A percentile compares a stretch with the other conserved stretches of the same genome.
These are phyloP conservation scores for Breviolum minutum DNA, from an alignment of 73 alveolate genomes.

Conservation along the genomic window DNA sequence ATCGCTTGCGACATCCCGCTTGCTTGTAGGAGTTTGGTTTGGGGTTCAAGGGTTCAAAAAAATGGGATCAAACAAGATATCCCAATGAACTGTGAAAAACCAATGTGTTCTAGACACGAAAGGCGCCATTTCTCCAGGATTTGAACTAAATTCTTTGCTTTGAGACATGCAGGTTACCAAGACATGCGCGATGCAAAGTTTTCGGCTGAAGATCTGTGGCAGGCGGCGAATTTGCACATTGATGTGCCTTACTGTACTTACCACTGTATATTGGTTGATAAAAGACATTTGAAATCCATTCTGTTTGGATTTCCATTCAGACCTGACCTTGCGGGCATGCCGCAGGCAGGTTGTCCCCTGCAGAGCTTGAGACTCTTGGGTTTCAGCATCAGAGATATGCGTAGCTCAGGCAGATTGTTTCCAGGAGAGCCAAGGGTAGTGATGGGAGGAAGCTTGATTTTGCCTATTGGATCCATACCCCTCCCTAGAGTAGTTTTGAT, in stretches of 20 bases:
- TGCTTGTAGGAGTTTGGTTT: no score
- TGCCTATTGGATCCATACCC: not conserved
- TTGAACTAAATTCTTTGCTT: no score
- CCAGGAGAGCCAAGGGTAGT: no score
- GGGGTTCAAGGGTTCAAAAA: no score
- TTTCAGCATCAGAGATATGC: not conserved
- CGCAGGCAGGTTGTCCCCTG: conserved; percentile 27
- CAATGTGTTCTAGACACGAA: no score
- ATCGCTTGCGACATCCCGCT: no score
- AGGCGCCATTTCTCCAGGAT: no score
- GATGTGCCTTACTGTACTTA: no score
- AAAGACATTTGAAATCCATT: no score
- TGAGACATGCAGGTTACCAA: conserved; percentile 7
- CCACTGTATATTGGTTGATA: not conserved
- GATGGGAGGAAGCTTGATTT: no score
- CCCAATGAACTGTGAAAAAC: no score
- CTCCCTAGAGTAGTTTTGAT: not conserved
- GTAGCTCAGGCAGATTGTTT: not conserved
- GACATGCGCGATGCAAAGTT: conserved; percentile 5
- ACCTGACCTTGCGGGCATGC: not conserved
- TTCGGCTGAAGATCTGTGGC: not conserved
- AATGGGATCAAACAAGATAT: no score
- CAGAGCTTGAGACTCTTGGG: conserved; percentile 7
- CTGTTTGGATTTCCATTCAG: not conserved
- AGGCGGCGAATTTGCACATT: not conserved